Evolutionary conservation across 169 alveolate genomes (phyloP).

Genomic region (Cryptosporidium bovis): DNA sequence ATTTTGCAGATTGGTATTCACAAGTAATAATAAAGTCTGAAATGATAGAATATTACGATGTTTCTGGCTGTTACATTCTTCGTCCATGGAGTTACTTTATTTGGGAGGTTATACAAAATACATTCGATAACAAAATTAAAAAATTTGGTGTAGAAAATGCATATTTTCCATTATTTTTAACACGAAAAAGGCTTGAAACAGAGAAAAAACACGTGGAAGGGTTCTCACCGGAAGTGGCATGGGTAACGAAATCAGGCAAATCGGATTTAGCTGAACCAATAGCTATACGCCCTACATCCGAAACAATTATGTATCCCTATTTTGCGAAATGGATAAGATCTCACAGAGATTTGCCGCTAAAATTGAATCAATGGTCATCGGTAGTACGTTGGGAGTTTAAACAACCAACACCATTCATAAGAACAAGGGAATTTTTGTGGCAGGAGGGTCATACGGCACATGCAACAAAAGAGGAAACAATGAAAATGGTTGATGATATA

Average conservation of each 20-base stretch:
- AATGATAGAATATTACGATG: constrained; percentile 98
- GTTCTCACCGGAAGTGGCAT: constrained; percentile 99
- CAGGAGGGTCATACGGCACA: constrained; percentile 99
- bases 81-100: constrained; percentile 97
- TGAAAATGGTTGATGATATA: constrained; percentile 89
- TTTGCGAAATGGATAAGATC: constrained; percentile 98
- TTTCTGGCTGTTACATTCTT: constrained; percentile 98
- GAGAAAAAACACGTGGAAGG: constrained; percentile 99
- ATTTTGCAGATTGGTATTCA: constrained; percentile 88
- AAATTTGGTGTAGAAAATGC: constrained; percentile 90
- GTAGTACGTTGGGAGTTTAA: constrained; percentile 99
- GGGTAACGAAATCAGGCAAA: constrained; percentile 98
- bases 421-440: constrained; percentile 99
- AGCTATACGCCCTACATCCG: constrained; percentile 99
- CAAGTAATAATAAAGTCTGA: constrained; percentile 95
- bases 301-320: constrained; percentile 99
- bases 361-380: constrained; percentile 96
- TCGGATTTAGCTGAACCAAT: constrained; percentile 94
- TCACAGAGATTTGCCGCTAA: constrained; percentile 98
- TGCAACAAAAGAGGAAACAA: constrained; percentile 96
- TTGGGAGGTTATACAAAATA: constrained; percentile 96
- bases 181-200: constrained; percentile 93
- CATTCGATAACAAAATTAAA: constrained; percentile 91
- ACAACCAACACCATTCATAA: constrained; percentile 99
- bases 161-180: constrained; percentile 96